Evolutionary conservation across 371 early-diverging fungal species (phyloP), one percentile per base, ranked within the genome.

Genomic region (Parasitella parasitica): DNA sequence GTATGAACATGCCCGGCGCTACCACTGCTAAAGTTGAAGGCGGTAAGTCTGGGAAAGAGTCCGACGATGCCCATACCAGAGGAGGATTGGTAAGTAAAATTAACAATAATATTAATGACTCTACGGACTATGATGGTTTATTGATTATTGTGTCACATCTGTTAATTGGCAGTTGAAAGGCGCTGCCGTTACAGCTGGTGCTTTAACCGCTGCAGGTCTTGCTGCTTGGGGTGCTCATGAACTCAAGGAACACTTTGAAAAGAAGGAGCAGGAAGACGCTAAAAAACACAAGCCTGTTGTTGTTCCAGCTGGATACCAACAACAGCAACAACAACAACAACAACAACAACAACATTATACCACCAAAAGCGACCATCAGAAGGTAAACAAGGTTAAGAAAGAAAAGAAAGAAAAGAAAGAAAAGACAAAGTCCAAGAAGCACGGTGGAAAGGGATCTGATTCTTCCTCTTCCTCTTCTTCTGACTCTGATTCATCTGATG

Each of bases 191-290:
- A n/a, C n/a, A n/a, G 70, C 66, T 43, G 70, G 62, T 39, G 66
- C 55, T 35, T 58, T 70, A 26, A 62, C 62, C 50, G 70, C 70
- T 38, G 15, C 65, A 16, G 70, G 70, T 20, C 57, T 70, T 16
- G 30, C 62, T 30, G 65, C 70, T 35, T 70, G 70, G 70, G 70
- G 70, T n/a, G 62, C 70, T 9, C 62, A 70, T 61, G 70, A 70
- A 49, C 38, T 62, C 2, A 70, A 70, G 28, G 70, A 70, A 24
- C 69, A 61, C 26, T 69, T 53, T 46, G 69, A 69, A 13, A 41
- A 64, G 32, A 58, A 64, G 49, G 54, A 64, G 51, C 54, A 67
- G 15, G 43, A 65, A 32, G 62, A 58, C 16, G 49, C 51, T 32
- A 30, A 53, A n/a, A 32, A 39, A 12, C 6, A 54, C 5, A 63